Evolutionary conservation across 495 filamentous ascomycete genomes (phyloP), one percentile per base, ranked within the genome.

Genomic region (Clohesyomyces aquaticus): DNA sequence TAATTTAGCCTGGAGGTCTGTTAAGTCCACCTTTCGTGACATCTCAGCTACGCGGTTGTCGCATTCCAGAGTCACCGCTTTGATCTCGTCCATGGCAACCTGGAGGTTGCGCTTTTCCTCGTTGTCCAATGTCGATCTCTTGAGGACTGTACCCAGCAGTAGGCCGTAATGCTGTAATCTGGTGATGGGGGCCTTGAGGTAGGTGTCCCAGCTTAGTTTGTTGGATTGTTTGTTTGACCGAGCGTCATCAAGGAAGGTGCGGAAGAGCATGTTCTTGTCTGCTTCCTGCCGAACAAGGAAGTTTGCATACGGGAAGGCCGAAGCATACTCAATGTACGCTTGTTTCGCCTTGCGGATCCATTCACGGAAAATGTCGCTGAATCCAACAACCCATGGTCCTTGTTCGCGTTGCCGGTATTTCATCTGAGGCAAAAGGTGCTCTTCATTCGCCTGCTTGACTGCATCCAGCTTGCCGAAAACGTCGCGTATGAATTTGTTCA

Each of bases 391-490:
- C 82, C 91, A 98, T 0, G 94, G 94, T 0, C 95, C 94, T 73
- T 99, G 93, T 71, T 98, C 94, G 67, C 93, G 89, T 74, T 99
- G 94, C 28, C 95, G 88, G 72, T 97, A 99, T 65, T 98, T 98
- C 67, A 99, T 81, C 74, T 98, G 94, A 1, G 95, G 88, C 14
- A 99, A 78, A n/a, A 99, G 82, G 76, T 91, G 87, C 55, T 97
- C 93, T 70, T 95, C 93, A 68, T 97, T 97, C 68, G 91, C 93
- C 61, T 87, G 86, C 66, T 95, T 91, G 42, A 98, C 90, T 0
- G 85, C 83, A 65, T 98, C 94, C 10, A 91, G 87, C 61, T 88
- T 92, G 45, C 94, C 92, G 74, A 99, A 99, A 0, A 96, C 92
- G 43, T 90, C 87, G 16, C 78, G 76, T 27, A 96, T 73, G 73